Percentiles rank a stretch among this genome's conserved stretches.
Conservation (phyloP, 2,329 filamentous ascomycete species). For the Botryotinia calthae region DNA sequence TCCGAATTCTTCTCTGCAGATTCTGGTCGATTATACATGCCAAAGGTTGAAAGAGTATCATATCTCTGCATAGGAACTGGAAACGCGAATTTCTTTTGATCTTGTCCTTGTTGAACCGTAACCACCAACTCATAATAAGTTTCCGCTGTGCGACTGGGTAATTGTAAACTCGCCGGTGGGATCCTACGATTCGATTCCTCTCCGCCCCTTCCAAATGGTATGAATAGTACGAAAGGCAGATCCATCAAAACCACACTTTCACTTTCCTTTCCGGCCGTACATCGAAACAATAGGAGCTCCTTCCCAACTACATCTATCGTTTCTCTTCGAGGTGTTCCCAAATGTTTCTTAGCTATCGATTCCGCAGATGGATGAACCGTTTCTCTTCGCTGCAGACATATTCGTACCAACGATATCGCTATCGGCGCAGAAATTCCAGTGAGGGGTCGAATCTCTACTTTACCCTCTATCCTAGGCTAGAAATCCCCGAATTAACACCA, state of each 20-base stretch:
- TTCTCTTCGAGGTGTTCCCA: slow-evolving; percentile 87
- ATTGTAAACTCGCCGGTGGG: slow-evolving; percentile 85
- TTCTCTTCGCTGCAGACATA: slow-evolving; percentile 89
- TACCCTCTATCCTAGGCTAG: slow-evolving; percentile 96
- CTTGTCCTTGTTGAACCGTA: slow-evolving; percentile 86
- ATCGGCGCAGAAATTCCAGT: slow-evolving; percentile 86
- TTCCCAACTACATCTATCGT: slow-evolving; percentile 92
- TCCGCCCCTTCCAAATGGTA: slow-evolving; percentile 87
- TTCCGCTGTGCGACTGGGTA: slow-evolving; percentile 91
- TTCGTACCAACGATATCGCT: slow-evolving; percentile 86
- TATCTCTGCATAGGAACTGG: slow-evolving; percentile 89
- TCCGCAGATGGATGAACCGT: slow-evolving; percentile 96
- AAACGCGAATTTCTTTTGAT: slow-evolving; percentile 88
- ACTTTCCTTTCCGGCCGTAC: slow-evolving; percentile 75
- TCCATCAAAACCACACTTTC: slow-evolving; percentile 95
- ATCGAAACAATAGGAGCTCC: slow-evolving; percentile 88
- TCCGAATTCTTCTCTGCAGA: slow-evolving; percentile 81
- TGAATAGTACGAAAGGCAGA: slow-evolving; percentile 93
- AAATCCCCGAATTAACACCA: slow-evolving; percentile 9
- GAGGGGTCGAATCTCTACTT: slow-evolving; percentile 90
- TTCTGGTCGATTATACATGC: slow-evolving; percentile 98
- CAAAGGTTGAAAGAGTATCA: slow-evolving; percentile 95
- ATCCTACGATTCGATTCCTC: slow-evolving; percentile 87
- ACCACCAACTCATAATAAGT: slow-evolving; percentile 97
- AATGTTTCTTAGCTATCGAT: slow-evolving; percentile 86